Evolutionary conservation across 805 yeast species (phyloP).

Genomic region (Lipomyces sp.): DNA sequence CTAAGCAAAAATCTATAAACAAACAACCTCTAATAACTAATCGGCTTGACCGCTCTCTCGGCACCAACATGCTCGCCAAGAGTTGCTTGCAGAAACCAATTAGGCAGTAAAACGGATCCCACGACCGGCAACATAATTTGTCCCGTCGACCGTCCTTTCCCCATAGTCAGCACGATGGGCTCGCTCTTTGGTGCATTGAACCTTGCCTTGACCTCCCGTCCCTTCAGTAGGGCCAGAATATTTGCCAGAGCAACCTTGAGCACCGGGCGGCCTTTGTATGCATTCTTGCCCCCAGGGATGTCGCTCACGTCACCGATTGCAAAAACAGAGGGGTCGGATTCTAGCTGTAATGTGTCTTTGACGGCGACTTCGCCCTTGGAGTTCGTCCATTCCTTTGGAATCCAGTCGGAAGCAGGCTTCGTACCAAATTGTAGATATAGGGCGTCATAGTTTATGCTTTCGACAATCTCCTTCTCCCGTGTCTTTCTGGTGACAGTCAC

Average conservation of each 20-base stretch:
- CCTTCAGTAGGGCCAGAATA: background rate
- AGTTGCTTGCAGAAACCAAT: background rate
- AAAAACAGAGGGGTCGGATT: conserved; percentile 2
- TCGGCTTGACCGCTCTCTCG: conserved; percentile 6
- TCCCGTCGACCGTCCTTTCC: conserved; percentile 9
- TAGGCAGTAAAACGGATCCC: conserved; percentile 8
- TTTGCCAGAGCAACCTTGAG: background rate
- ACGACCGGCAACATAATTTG: conserved; percentile 7
- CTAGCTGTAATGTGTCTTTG: conserved; percentile 4
- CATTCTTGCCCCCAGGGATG: conserved; percentile 3
- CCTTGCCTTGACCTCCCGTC: background rate
- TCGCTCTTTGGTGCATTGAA: conserved; percentile 6
- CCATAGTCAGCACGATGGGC: conserved; percentile 9
- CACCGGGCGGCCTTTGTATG: background rate
- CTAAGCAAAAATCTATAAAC: background rate
- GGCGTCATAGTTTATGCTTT: background rate
- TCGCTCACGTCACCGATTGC: conserved; percentile 17
- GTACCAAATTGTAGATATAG: background rate
- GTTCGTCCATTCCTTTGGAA: conserved; percentile 3
- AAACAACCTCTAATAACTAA: conserved; percentile 13
- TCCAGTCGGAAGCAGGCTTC: conserved; percentile 1
- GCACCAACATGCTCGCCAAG: conserved; percentile 8
- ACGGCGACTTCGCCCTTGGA: conserved; percentile 1
- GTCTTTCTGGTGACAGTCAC: background rate
- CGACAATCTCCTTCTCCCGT: background rate